Base-by-base conservation (phyloP, 176 grass and related monocot genomes). In the Guadua angustifolia region DNA sequence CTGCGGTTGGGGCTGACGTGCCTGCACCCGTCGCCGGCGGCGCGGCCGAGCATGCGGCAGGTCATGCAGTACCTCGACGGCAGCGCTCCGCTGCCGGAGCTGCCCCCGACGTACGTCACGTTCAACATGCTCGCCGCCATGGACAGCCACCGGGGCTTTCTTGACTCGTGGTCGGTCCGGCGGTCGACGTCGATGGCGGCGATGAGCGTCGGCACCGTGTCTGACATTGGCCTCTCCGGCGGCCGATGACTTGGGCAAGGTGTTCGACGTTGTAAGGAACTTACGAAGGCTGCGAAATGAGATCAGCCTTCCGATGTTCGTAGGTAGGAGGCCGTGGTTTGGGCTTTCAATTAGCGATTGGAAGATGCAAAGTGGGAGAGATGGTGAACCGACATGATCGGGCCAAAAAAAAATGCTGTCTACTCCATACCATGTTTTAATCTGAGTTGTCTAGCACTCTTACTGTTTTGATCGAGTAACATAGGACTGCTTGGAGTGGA, bases 61-160 rank as follows among this genome's bases (percentile, higher is more conserved):
- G 56, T 91, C 21, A 71, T n/a, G 46, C 76, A 88, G 81, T 88
- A 77, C 85, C 77, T 88, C 56, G 71, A 81, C 77, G 77, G 85
- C 36, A 84, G 78, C 36, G 36, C 55, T 38, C 5, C 14, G 55
- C 36, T 91, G 71, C 82, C 85, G 3, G 82, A 88, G 63, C 75
- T 85, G 49, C 73, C 85, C 0, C 26, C 39, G 21, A 77, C 77
- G 19, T 88, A 88, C 77, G 18, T 81, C 44, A 85, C 63, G 12
- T 66, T 82, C 47, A 81, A 81, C 71, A 72, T 46, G 75, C 59
- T 84, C 25, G 69, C 35, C 1, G 12, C 53, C 63, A 85, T 64
- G 77, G 78, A 77, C 43, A 45, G 33, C 9, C 21, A 89, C 35
- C 9, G 63, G 11, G 36, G 71, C 29, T 52, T 81, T 25, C 57